These are phyloP conservation scores for Metschnikowia aberdeeniae DNA, from an alignment of 805 yeast species.

Conservation along the genomic window DNA sequence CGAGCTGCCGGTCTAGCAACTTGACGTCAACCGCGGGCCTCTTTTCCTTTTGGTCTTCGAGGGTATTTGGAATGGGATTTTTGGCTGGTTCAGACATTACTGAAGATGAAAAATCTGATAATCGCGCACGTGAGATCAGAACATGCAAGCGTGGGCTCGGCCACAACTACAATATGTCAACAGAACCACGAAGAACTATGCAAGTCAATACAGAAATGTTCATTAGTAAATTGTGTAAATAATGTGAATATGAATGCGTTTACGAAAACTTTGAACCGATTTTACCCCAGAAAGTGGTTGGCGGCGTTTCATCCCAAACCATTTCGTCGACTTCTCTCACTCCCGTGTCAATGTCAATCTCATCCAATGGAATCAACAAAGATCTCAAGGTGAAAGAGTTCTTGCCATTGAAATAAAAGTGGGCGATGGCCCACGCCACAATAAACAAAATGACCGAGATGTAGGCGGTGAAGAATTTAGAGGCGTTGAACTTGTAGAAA, in stretches of 20 bases:
- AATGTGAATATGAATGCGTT: neutral
- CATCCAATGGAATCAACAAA: conserved; percentile 46
- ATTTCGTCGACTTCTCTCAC: conserved; percentile 59
- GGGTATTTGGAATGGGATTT: neutral
- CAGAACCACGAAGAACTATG: neutral
- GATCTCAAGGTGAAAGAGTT: conserved; percentile 33
- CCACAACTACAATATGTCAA: neutral
- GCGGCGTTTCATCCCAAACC: conserved; percentile 50
- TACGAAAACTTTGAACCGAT: conserved; percentile 40
- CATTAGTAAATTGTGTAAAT: neutral
- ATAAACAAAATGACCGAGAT: conserved; percentile 62
- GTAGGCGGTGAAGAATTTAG: conserved; percentile 65
- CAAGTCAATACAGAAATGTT: neutral
- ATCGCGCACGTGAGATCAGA: neutral
- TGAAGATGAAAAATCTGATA: neutral
- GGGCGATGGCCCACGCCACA: conserved; percentile 52
- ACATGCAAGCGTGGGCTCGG: neutral
- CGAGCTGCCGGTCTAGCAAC: conserved; percentile 18
- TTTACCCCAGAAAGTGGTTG: conserved; percentile 50
- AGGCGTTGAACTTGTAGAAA: conserved; percentile 53
- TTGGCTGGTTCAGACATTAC: conserved; percentile 4
- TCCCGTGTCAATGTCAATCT: conserved; percentile 66
- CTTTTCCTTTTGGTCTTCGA: neutral
- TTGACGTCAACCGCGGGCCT: conserved; percentile 13
- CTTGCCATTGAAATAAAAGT: conserved; percentile 45